Conservation (phyloP, 176 grass and related monocot genomes). For the Ensete ventricosum region DNA sequence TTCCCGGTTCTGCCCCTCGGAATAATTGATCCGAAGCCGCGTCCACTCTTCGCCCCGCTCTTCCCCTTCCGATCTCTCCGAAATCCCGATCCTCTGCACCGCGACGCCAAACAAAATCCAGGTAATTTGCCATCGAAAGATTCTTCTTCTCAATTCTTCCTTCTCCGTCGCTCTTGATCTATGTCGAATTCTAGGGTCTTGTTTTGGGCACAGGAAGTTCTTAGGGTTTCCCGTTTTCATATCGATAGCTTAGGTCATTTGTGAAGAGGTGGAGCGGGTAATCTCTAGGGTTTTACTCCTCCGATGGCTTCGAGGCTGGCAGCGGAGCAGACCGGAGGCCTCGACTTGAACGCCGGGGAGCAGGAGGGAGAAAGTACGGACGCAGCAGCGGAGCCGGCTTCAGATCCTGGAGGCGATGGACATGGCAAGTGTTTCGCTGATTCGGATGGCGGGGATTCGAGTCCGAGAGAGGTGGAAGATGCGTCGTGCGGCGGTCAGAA, state of each 20-base stretch:
- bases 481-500: too few species aligned
- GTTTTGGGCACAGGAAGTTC: not conserved
- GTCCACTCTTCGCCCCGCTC: not conserved
- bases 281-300: not conserved
- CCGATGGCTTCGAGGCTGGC: not conserved
- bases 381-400: not conserved
- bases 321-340: not conserved
- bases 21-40: not conserved
- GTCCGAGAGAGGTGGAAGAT: not conserved
- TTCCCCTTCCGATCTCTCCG: not conserved
- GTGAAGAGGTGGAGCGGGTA: not conserved
- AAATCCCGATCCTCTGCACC: not conserved
- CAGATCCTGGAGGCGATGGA: constrained; percentile 1
- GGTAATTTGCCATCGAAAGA: not conserved
- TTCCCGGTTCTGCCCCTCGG: not conserved
- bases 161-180: not conserved
- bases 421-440: not conserved
- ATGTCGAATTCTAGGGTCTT: not conserved
- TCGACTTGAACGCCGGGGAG: constrained; percentile 1
- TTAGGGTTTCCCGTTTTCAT: not conserved
- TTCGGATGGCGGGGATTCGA: not conserved
- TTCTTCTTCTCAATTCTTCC: not conserved
- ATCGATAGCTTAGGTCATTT: not conserved
- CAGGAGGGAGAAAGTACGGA: constrained; percentile 2
- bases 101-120: not conserved